Conservation (phyloP, 805 yeast species). For the Saccharomycopsis malanga region DNA sequence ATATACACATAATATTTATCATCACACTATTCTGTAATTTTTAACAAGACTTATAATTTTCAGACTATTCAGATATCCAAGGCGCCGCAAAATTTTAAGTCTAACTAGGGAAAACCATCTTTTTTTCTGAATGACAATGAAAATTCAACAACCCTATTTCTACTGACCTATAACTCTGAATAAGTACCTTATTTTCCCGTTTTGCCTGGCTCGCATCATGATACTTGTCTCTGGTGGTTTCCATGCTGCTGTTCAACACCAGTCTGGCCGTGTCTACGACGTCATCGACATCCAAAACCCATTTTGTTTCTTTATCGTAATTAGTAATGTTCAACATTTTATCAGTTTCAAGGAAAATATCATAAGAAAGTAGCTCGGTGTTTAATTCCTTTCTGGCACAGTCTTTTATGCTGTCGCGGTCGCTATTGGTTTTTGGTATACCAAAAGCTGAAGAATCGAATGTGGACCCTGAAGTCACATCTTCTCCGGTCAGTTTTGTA, state of each 20-base stretch:
- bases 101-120: too few relatives aligned
- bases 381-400: background rate
- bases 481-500: background rate
- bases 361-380: background rate
- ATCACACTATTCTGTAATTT: too few relatives aligned
- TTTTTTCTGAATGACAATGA: too few relatives aligned
- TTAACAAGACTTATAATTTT: too few relatives aligned
- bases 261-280: background rate
- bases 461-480: background rate
- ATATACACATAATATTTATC: too few relatives aligned
- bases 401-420: background rate
- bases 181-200: too few relatives aligned
- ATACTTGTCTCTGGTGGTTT: background rate
- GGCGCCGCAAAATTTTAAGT: too few relatives aligned
- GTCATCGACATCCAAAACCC: slow-evolving; percentile 7
- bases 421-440: background rate
- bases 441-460: background rate
- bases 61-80: too few relatives aligned
- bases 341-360: slow-evolving; percentile 15
- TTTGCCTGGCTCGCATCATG: too few relatives aligned
- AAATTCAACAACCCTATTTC: too few relatives aligned
- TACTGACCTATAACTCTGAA: too few relatives aligned
- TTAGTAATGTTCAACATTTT: background rate
- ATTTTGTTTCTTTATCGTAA: background rate
- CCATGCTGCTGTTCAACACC: background rate